These are phyloP conservation scores for Cucurbita pepo DNA, from an alignment of 306 rosid species.

Conservation along the genomic window DNA sequence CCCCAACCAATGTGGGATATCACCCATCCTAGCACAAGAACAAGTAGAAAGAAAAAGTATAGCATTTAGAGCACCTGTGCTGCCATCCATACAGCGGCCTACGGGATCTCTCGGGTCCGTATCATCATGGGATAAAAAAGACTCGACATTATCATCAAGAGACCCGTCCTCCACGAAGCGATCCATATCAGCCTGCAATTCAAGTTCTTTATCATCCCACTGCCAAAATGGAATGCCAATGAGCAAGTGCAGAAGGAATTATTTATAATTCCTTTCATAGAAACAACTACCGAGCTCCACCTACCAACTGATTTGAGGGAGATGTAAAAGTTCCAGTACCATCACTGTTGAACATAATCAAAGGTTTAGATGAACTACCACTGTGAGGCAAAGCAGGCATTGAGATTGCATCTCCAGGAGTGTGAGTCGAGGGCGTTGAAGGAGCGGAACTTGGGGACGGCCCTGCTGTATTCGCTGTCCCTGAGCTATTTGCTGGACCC, in stretches of 20 bases:
- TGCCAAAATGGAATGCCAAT: constrained; percentile 90
- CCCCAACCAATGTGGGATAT: no score
- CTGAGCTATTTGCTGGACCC: constrained; percentile 98
- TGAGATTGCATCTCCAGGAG: constrained; percentile 93
- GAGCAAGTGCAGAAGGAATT: constrained; percentile 57
- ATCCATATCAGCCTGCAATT: constrained; percentile 98
- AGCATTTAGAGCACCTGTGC: constrained; percentile 69
- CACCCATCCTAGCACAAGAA: neutral
- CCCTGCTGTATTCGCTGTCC: constrained; percentile 92
- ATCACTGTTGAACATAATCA: constrained; percentile 71
- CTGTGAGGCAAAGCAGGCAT: constrained; percentile 87
- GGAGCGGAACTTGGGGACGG: constrained; percentile 99
- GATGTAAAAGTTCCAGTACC: constrained; percentile 80
- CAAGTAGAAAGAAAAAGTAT: neutral
- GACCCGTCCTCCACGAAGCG: constrained; percentile 94
- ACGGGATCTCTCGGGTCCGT: constrained; percentile 83
- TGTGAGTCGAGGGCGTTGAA: constrained; percentile 95
- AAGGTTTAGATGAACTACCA: constrained; percentile 79
- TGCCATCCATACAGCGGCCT: constrained; percentile 88
- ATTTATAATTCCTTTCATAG: constrained; percentile 29
- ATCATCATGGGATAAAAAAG: constrained; percentile 97
- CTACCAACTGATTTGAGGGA: constrained; percentile 89
- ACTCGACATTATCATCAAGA: constrained; percentile 91
- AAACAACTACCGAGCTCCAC: constrained; percentile 19
- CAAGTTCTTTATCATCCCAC: constrained; percentile 99